Base-by-base conservation (phyloP, 768 basidiomycete species). In the Termitomyces sp. region DNA sequence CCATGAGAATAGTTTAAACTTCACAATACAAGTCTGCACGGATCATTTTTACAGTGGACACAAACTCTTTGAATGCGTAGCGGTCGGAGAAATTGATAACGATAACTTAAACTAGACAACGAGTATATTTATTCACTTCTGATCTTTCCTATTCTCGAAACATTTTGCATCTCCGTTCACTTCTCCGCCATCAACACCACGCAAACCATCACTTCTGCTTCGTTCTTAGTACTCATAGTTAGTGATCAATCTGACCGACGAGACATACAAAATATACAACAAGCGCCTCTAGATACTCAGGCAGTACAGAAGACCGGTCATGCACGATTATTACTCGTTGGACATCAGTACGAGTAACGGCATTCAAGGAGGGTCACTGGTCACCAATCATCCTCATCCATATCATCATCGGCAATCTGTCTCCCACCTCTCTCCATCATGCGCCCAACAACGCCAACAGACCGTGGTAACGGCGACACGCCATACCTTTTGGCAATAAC, bases 321-420 rank as follows among this genome's bases (percentile, higher is more conserved):
- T n/a, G 26, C 34, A 9, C 5, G 8, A 5, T 9, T 20, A 27
- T 20, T 14, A 12, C 24, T 8, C 8, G 5, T 24, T 4, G 8
- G 29, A 41, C 46, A 36, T 22, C 34, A 53, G 6, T 2, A 18
- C 36, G 1, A n/a, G 6, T 9, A 32, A 36, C 39, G n/a, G 34
- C 42, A 47, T n/a, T 44, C 53, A 49, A 49, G 18, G 18, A 39
- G 24, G 20, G 10, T n/a, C 31, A 57, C 22, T 63, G 61, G 8
- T 70, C 67, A 48, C 69, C 68, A 71, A 20, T 66, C 68, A 22
- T 67, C 70, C 20, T 69, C 69, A 24, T 65, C 60, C 46, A 57
- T 62, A 37, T 60, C 57, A 48, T 61, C 59, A 8, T 65, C 67
- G 48, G 41, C 32, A 18, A 49, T 18, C 20, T 47, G 53, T 46